Evolutionary conservation across 1,139 yeast genomes (phyloP).

Genomic region (Lodderomyces oxycetoniae): DNA sequence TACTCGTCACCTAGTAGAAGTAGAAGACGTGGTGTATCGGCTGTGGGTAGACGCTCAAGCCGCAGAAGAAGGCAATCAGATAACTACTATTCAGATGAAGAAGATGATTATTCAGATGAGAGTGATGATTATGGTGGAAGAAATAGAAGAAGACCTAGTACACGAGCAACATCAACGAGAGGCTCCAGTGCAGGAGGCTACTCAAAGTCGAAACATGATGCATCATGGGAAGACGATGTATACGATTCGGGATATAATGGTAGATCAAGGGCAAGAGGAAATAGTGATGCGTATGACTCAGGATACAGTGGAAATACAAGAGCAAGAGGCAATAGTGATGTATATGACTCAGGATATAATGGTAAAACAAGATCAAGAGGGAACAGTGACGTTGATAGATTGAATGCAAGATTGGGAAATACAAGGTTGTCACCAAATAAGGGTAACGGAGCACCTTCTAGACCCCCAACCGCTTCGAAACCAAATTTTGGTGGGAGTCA

Average conservation of each 20-base stretch:
- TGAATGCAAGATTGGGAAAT: conserved; percentile 29
- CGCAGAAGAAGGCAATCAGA: conserved; percentile 38
- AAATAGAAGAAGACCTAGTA: background rate
- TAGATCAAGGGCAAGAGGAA: conserved; percentile 25
- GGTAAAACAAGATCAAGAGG: conserved; percentile 25
- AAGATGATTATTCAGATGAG: conserved; percentile 35
- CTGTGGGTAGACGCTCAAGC: conserved; percentile 13
- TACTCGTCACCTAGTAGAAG: conserved; percentile 17
- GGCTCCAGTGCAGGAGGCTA: conserved; percentile 5
- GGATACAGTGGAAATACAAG: conserved; percentile 16
- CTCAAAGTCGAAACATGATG: background rate
- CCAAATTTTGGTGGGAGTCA: conserved; percentile 44
- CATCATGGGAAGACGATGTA: conserved; percentile 78
- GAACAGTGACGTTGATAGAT: conserved; percentile 33
- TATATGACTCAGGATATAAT: conserved; percentile 48
- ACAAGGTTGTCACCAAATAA: conserved; percentile 23
- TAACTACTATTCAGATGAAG: conserved; percentile 36
- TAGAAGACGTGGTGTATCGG: conserved; percentile 24
- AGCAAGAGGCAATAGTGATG: conserved; percentile 30
- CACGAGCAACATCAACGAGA: conserved; percentile 15
- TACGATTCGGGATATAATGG: conserved; percentile 22
- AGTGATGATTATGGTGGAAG: conserved; percentile 19
- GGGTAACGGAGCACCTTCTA: conserved; percentile 26
- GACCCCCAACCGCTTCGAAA: conserved; percentile 44
- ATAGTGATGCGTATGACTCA: conserved; percentile 53